Evolutionary conservation across 2,329 filamentous ascomycete species (phyloP), one percentile per base, ranked within the genome.

Genomic region (Bipolaris sorokiniana): DNA sequence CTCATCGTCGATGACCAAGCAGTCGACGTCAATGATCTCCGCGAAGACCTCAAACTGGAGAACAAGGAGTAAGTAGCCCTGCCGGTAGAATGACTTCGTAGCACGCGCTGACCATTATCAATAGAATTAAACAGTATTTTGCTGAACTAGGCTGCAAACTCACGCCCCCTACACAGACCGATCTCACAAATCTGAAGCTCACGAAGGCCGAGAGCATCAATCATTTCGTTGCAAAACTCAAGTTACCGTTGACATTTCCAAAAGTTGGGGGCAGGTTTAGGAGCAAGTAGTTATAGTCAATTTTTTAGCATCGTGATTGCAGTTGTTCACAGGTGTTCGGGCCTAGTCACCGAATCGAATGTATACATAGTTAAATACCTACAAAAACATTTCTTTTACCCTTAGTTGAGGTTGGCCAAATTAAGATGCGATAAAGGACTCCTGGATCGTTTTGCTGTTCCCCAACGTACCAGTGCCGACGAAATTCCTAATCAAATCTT

Each of bases 211-310:
- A 86, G 68, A 84, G 83, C 3, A 75, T 77, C 18, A 86, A 86
- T 54, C 86, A 87, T 59, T 83, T 78, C 58, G 79, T 93, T 48
- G 92, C 90, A 11, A 87, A 87, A 65, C 79, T 98, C 68, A 86
- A 84, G 66, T 76, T 97, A 61, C 95, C 95, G 3, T 79, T 97
- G 45, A 84, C 88, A 57, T 97, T 97, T 74, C 95, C 94, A 1
- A 92, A 89, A 79, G 57, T 73, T 9, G 68, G 64, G 40, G 69
- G 64, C 13, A 46, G 26, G 7, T 46, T 46, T 18, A 46, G n/a
- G 26, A 46, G 23, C 28, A 46, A 46, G n/a, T 46, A 46, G 16
- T 33, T 9, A 31, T 42, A 42, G 22, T 26, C 28, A 13, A 9
- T 11, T 13, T 31, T 31, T 31, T 31, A 31, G 28, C 28, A 10